Percentiles rank a stretch among this genome's conserved stretches.
phyloP scores from a whole-genome alignment of 768 basidiomycete species.

The Phylloporus arenicola region DNA sequence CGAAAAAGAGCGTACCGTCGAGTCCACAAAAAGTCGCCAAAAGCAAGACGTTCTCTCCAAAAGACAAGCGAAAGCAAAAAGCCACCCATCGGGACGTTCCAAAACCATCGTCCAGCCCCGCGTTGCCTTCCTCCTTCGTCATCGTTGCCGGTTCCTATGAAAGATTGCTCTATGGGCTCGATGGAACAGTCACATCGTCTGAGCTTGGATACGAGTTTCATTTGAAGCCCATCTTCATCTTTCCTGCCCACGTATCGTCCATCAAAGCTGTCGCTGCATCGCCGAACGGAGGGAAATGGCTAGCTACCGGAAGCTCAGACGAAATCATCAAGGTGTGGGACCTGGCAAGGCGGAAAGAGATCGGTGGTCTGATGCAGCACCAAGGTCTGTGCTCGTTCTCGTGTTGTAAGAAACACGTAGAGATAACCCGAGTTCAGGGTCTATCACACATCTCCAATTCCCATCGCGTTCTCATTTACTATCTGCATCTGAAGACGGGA shows the following conservation, averaged over 20 bases:
- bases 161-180: constrained; percentile 87
- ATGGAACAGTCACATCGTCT: constrained; percentile 47
- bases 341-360: constrained; percentile 81
- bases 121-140: constrained; percentile 64
- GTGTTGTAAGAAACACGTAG: background rate
- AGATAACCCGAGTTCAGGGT: constrained; percentile 47
- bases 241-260: constrained; percentile 93
- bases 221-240: constrained; percentile 85
- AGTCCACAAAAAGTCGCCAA: background rate
- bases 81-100: background rate
- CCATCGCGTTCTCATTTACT: constrained; percentile 86
- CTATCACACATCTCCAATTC: constrained; percentile 84
- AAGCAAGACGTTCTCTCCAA: constrained; percentile 12
- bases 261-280: constrained; percentile 88
- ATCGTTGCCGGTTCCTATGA: constrained; percentile 93
- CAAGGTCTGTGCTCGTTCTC: constrained; percentile 52
- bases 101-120: constrained; percentile 4
- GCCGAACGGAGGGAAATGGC: constrained; percentile 89
- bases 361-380: constrained; percentile 93
- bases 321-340: constrained; percentile 98
- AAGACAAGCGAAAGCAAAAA: constrained; percentile 29
- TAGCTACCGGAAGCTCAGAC: constrained; percentile 93
- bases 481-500: constrained; percentile 90
- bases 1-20: background rate
- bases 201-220: constrained; percentile 31